Conservation (phyloP, 768 basidiomycete genomes). For the Naematelia encephala region DNA sequence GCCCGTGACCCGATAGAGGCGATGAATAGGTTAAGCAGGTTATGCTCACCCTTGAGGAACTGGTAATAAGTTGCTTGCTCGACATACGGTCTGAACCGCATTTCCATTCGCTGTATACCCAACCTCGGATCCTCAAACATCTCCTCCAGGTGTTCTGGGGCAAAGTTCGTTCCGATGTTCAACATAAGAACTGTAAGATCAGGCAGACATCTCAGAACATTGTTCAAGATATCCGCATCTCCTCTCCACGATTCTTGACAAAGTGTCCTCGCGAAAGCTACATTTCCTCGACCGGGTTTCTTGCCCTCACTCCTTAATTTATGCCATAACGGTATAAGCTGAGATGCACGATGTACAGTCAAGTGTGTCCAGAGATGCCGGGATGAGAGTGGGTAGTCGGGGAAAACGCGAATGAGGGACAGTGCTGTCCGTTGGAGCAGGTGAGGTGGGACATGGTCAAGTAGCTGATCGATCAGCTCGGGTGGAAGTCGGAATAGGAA, state of each 20-base stretch:
- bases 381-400: conserved; percentile 60
- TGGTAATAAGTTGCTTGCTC: conserved; percentile 74
- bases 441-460: conserved; percentile 56
- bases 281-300: conserved; percentile 56
- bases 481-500: conserved; percentile 56
- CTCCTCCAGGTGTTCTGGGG: conserved; percentile 76
- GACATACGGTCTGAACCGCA: conserved; percentile 79
- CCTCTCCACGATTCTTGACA: conserved; percentile 63
- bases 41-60: conserved; percentile 64
- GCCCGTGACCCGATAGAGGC: background rate
- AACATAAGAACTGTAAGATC: conserved; percentile 58
- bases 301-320: conserved; percentile 51
- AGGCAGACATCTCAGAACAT: conserved; percentile 62
- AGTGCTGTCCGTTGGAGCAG: conserved; percentile 59
- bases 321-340: conserved; percentile 1
- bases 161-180: conserved; percentile 73
- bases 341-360: conserved; percentile 53
- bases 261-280: background rate
- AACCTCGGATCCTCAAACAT: conserved; percentile 59
- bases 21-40: background rate
- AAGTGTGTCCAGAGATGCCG: conserved; percentile 63
- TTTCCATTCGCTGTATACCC: conserved; percentile 57
- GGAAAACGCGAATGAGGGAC: conserved; percentile 64
- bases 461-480: conserved; percentile 65
- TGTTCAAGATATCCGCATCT: conserved; percentile 71